Evolutionary conservation across 768 basidiomycete species (phyloP).

Genomic region (Candolleomyces aberdarensis): DNA sequence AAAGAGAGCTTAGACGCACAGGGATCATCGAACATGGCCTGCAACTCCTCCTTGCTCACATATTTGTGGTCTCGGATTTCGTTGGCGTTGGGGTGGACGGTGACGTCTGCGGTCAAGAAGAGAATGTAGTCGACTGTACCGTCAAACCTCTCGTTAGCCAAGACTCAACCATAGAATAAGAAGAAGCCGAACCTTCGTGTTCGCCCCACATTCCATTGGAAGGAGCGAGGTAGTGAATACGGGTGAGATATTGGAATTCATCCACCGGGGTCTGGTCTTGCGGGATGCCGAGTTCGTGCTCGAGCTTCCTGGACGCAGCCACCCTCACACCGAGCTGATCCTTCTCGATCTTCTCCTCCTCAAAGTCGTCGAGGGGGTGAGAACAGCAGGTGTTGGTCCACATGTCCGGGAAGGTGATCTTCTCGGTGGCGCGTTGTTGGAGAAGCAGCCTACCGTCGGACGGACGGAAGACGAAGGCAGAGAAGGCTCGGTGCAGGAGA

Average conservation of each 20-base stretch:
- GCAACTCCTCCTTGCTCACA: constrained; percentile 86
- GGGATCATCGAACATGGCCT: constrained; percentile 83
- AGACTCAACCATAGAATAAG: background rate
- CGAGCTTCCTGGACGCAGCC: constrained; percentile 93
- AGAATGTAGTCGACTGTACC: constrained; percentile 92
- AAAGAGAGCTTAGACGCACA: constrained; percentile 39
- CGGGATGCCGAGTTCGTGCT: constrained; percentile 96
- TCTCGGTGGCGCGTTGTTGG: constrained; percentile 95
- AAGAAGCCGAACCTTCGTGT: constrained; percentile 74
- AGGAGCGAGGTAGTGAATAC: constrained; percentile 97
- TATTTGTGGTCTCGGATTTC: constrained; percentile 92
- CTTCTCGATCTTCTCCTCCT: constrained; percentile 71
- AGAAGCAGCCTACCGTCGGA: constrained; percentile 90
- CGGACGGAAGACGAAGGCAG: constrained; percentile 94
- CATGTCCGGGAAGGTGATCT: constrained; percentile 99
- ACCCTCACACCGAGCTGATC: constrained; percentile 80
- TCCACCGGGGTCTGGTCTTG: constrained; percentile 71
- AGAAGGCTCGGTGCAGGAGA: constrained; percentile 95
- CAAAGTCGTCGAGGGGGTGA: constrained; percentile 92
- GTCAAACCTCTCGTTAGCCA: background rate
- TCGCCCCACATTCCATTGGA: constrained; percentile 94
- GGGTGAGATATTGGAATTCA: constrained; percentile 89
- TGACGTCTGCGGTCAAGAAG: constrained; percentile 88
- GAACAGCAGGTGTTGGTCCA: constrained; percentile 99
- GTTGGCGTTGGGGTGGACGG: constrained; percentile 76